Percentiles rank a stretch among this genome's conserved stretches.
Evolutionary conservation across 2,329 filamentous ascomycete species (phyloP).

Genomic region (Zymoseptoria ardabiliae): DNA sequence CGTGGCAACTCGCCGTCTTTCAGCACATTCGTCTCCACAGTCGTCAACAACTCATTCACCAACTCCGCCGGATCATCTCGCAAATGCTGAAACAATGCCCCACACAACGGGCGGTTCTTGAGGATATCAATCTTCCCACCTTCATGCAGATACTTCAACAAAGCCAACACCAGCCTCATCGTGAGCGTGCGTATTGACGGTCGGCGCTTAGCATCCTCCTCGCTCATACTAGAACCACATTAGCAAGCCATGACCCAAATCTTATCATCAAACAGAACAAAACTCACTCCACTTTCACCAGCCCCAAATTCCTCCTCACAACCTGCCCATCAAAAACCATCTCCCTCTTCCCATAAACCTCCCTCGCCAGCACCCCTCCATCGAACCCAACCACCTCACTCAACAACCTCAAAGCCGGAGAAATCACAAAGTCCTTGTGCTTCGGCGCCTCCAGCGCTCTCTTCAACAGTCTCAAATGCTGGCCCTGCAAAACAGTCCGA

Average conservation of each 20-base stretch:
- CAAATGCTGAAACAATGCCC: slow-evolving; percentile 67
- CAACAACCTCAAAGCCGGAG: slow-evolving; percentile 76
- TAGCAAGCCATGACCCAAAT: not conserved
- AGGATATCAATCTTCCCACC: slow-evolving; percentile 77
- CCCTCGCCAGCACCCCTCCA: slow-evolving; percentile 69
- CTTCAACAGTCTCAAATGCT: slow-evolving; percentile 72
- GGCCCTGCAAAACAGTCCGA: slow-evolving; percentile 71
- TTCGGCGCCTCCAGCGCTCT: slow-evolving; percentile 73
- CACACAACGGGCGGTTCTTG: slow-evolving; percentile 62
- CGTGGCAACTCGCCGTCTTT: slow-evolving; percentile 66
- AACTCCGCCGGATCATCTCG: slow-evolving; percentile 69
- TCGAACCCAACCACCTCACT: slow-evolving; percentile 81
- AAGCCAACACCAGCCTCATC: slow-evolving; percentile 69
- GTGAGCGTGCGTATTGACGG: slow-evolving; percentile 79
- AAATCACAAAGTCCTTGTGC: slow-evolving; percentile 79
- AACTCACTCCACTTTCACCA: slow-evolving; percentile 48
- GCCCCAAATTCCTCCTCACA: slow-evolving; percentile 70
- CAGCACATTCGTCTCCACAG: slow-evolving; percentile 63
- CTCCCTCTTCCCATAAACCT: slow-evolving; percentile 69
- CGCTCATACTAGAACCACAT: slow-evolving; percentile 22
- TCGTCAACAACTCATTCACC: slow-evolving; percentile 65
- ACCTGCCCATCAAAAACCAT: slow-evolving; percentile 65
- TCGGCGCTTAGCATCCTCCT: slow-evolving; percentile 56
- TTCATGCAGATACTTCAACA: slow-evolving; percentile 69
- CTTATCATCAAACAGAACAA: slow-evolving; percentile 38